Base-by-base conservation (phyloP, 768 basidiomycete genomes). In the Amanita inopinata region DNA sequence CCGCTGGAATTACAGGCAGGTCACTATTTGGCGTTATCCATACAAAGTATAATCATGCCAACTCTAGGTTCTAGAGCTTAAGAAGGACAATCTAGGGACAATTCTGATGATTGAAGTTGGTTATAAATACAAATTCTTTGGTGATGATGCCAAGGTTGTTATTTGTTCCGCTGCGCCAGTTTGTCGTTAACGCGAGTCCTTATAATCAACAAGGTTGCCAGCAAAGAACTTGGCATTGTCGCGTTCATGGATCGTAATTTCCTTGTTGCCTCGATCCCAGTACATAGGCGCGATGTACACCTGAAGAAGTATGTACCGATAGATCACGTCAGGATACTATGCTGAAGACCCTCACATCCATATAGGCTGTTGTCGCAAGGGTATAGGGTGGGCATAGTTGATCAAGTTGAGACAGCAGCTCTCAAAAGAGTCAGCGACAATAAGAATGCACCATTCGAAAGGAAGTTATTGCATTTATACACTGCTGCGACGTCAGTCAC, bases 391-490 rank as follows among this genome's bases (percentile, higher is more conserved):
- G 90, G 91, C 2, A 73, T 93, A 20, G 80, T 90, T 1, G 69
- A 77, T 17, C 91, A 93, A 55, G 73, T 70, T 0, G 90, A 93
- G 60, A 92, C 91, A 0, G 86, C 90, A 12, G 90, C 90, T 0
- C 68, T 93, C 37, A 93, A 93, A 65, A 90, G 86, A 62, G 78
- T 68, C 2, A 67, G 85, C 36, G 82, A 85, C 46, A 90, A 79
- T 47, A 73, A 78, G 40, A 83, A 80, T 50, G 68, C 71, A 0
- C 74, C 79, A 0, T 94, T 93, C 52, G 74, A 77, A 17, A 72
- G 90, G 28, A 70, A 78, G 54, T 55, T 97, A 7, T 82, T 81
- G 0, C 73, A 83, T 49, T 60, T 94, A 27, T 94, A 86, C 49
- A 94, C 93, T 19, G 78, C 87, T 20, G 76, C 87, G 22, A 94